phyloP scores from a whole-genome alignment of 2,329 filamentous ascomycete species.

The Chrysosporium queenslandicum region DNA sequence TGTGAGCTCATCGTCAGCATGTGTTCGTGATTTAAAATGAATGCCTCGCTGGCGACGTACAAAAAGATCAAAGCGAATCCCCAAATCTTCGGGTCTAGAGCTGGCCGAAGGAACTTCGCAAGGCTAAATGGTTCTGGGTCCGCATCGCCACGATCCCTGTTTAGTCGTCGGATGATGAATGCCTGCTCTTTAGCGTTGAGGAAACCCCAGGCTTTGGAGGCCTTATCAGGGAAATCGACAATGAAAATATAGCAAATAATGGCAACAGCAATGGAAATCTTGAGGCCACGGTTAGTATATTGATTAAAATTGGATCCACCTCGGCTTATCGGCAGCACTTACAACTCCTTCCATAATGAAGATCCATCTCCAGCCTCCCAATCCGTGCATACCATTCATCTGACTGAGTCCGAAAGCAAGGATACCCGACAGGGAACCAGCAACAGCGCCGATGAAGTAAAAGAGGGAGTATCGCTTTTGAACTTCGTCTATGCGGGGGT shows the following conservation, averaged over 20 bases:
- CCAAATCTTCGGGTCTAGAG: conserved; percentile 46
- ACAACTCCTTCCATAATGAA: conserved; percentile 44
- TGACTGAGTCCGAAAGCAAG: conserved; percentile 36
- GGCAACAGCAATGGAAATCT: conserved; percentile 22
- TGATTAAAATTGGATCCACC: neutral
- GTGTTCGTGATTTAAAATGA: neutral
- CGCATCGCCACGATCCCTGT: conserved; percentile 46
- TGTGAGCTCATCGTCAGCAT: conserved; percentile 31
- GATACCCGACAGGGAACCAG: conserved; percentile 41
- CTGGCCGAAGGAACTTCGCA: conserved; percentile 40
- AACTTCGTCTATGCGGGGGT: conserved; percentile 23
- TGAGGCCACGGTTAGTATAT: neutral
- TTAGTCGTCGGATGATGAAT: conserved; percentile 43
- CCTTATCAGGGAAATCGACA: conserved; percentile 30
- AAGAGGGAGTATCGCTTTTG: conserved; percentile 38
- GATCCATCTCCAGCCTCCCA: conserved; percentile 45
- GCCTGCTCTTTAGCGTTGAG: conserved; percentile 34
- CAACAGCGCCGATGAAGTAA: conserved; percentile 42
- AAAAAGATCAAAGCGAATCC: conserved; percentile 46
- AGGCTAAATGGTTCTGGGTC: conserved; percentile 40
- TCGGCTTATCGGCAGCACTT: conserved; percentile 5
- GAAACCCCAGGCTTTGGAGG: conserved; percentile 27
- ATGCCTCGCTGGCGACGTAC: conserved; percentile 12
- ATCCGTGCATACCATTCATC: conserved; percentile 35
- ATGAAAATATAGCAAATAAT: conserved; percentile 28